These are phyloP conservation scores for Ascochyta clinopodiicola DNA, from an alignment of 2,329 filamentous ascomycete species.

Conservation along the genomic window DNA sequence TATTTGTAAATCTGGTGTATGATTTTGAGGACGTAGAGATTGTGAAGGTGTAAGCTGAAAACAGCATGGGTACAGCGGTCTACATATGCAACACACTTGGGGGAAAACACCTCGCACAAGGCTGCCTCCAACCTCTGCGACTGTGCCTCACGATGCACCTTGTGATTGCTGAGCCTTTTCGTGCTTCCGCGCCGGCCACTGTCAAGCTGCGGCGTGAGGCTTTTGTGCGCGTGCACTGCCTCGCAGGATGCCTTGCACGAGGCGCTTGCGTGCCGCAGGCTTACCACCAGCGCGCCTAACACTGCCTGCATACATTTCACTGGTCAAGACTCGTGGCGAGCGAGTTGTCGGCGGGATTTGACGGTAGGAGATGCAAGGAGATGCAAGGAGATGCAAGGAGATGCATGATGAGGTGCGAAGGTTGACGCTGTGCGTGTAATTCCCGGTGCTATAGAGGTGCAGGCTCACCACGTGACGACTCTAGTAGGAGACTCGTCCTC, in stretches of 20 bases:
- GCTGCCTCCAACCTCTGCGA: conserved; percentile 1
- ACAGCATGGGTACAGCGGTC: not conserved
- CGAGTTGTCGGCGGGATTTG: not conserved
- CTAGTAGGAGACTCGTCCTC: no score
- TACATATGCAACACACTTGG: conserved; percentile 1
- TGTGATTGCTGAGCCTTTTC: conserved; percentile 6
- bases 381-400: not conserved
- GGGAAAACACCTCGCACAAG: not conserved
- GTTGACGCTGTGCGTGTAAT: not conserved
- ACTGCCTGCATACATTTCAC: not conserved
- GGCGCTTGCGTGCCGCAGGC: conserved; percentile 9
- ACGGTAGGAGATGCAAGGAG: not conserved
- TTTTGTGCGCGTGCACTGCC: conserved; percentile 8
- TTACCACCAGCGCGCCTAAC: conserved; percentile 9
- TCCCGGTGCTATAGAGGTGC: not conserved
- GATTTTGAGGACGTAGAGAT: not conserved
- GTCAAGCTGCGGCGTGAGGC: not conserved
- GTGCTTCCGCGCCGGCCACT: not conserved
- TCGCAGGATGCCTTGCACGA: conserved; percentile 7
- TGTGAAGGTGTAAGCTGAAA: not conserved
- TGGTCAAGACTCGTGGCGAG: not conserved
- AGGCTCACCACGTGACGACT: not conserved
- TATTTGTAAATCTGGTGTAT: not conserved
- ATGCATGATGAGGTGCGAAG: not conserved
- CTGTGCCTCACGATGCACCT: conserved; percentile 1